Conservation (phyloP, 805 yeast genomes). For the Yamadazyma tumulicola region DNA sequence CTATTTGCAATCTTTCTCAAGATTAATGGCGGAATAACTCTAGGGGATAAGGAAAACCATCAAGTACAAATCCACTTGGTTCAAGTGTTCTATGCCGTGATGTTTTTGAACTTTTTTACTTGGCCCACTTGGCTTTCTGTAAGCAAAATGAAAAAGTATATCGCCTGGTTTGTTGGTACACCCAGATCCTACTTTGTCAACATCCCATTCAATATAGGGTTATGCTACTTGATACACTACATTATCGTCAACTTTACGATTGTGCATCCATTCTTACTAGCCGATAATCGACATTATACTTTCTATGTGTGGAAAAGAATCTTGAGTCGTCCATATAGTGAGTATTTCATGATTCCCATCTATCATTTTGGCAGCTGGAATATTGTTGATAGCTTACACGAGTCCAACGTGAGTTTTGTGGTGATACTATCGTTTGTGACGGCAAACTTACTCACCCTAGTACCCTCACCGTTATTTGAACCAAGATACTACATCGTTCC, state of each 20-base stretch:
- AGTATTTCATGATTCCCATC: constrained; percentile 54
- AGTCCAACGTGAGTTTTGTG: constrained; percentile 20
- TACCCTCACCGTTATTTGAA: constrained; percentile 91
- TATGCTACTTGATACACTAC: constrained; percentile 31
- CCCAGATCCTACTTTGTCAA: background rate
- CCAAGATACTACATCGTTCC: constrained; percentile 92
- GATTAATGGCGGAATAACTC: constrained; percentile 77
- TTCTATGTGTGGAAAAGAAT: constrained; percentile 78
- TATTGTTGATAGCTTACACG: constrained; percentile 16
- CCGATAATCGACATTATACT: constrained; percentile 92
- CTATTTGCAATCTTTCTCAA: constrained; percentile 57
- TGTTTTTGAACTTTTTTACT: constrained; percentile 62
- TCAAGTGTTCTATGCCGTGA: constrained; percentile 75
- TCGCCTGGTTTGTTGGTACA: constrained; percentile 11
- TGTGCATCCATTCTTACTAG: constrained; percentile 85
- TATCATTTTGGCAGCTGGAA: constrained; percentile 61
- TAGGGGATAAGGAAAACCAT: constrained; percentile 92
- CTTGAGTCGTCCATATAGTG: constrained; percentile 46
- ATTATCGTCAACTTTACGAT: constrained; percentile 60
- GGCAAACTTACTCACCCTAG: constrained; percentile 58
- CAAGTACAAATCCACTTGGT: constrained; percentile 65
- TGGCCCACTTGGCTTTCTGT: constrained; percentile 67
- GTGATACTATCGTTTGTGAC: constrained; percentile 49
- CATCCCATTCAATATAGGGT: constrained; percentile 15
- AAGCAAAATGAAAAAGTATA: constrained; percentile 28